A percentile compares a stretch with the other conserved stretches of the same genome.
Conservation (phyloP, 2,329 filamentous ascomycete genomes). For the Fusarium sp. region DNA sequence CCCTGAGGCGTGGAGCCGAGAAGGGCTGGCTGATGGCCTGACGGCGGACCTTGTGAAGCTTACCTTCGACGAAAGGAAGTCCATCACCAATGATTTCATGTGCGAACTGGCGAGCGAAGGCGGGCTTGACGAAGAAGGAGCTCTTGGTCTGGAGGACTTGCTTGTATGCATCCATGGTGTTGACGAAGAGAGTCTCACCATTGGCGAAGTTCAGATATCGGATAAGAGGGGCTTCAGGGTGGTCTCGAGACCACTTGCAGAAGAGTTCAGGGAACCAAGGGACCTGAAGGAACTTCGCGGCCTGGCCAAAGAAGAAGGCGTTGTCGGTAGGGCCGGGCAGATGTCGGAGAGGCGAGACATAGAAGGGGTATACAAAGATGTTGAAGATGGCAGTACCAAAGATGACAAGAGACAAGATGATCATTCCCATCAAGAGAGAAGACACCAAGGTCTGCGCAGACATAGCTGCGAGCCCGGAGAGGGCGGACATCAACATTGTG, state of each 20-base stretch:
- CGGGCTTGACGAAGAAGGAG: conserved; percentile 45
- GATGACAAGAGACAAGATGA: not conserved
- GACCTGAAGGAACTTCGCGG: conserved; percentile 48
- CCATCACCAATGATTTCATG: conserved; percentile 49
- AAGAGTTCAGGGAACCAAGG: conserved; percentile 48
- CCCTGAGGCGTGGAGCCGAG: conserved; percentile 45
- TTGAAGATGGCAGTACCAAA: conserved; percentile 21
- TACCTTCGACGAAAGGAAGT: conserved; percentile 52
- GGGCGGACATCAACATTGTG: not conserved
- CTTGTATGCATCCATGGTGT: conserved; percentile 43
- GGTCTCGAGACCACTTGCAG: conserved; percentile 47
- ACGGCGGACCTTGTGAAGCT: conserved; percentile 51
- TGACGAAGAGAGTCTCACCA: conserved; percentile 43
- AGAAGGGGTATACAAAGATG: conserved; percentile 57
- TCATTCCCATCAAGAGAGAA: not conserved
- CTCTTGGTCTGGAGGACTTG: conserved; percentile 47
- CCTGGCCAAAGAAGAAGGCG: conserved; percentile 56
- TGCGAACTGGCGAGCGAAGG: conserved; percentile 43
- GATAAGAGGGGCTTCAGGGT: conserved; percentile 46
- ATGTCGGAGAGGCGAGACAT: conserved; percentile 58
- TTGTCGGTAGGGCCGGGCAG: conserved; percentile 59
- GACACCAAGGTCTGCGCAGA: not conserved
- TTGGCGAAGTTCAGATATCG: conserved; percentile 47
- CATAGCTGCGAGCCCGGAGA: conserved; percentile 1
- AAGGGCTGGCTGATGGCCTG: conserved; percentile 53